These are phyloP conservation scores for Raphanus sativus DNA, from an alignment of 345 rosid species.

Conservation along the genomic window DNA sequence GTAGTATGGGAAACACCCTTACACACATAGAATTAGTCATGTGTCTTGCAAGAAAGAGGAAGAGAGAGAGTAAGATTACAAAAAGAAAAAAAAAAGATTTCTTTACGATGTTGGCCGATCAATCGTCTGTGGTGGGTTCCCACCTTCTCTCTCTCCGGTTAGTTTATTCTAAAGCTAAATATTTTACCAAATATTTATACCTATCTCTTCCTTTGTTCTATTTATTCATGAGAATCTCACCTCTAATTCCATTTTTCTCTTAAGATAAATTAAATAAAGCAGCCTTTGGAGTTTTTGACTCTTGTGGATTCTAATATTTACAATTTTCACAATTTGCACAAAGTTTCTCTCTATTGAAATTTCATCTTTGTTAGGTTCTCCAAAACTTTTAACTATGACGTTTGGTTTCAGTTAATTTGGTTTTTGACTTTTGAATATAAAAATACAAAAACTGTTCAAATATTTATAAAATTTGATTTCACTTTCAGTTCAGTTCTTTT, in stretches of 20 bases:
- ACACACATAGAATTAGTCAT: conserved; percentile 24
- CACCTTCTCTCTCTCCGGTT: conserved; percentile 29
- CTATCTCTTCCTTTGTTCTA: conserved; percentile 43
- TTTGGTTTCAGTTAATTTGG: not conserved
- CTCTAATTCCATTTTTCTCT: conserved; percentile 21
- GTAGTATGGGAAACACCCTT: conserved; percentile 28
- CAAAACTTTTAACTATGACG: not conserved
- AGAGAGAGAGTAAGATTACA: conserved; percentile 12
- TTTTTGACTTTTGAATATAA: not conserved
- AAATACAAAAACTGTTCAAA: not conserved
- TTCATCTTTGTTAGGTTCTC: conserved; percentile 26
- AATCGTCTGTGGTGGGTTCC: conserved; percentile 43
- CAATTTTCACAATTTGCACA: conserved; percentile 27
- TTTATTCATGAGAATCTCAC: conserved; percentile 38
- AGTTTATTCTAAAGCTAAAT: conserved; percentile 37
- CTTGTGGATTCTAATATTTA: conserved; percentile 25
- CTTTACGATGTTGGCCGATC: conserved; percentile 44
- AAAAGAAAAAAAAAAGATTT: conserved; percentile 6
- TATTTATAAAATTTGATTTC: not conserved
- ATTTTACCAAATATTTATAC: conserved; percentile 42
- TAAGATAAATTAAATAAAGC: conserved; percentile 23
- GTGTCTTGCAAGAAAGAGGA: conserved; percentile 22
- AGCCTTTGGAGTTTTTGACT: conserved; percentile 23
- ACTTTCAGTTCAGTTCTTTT: not conserved
- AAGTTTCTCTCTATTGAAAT: conserved; percentile 4